Evolutionary conservation across 805 yeast genomes (phyloP).

Genomic region (Ogataea paraovalis): DNA sequence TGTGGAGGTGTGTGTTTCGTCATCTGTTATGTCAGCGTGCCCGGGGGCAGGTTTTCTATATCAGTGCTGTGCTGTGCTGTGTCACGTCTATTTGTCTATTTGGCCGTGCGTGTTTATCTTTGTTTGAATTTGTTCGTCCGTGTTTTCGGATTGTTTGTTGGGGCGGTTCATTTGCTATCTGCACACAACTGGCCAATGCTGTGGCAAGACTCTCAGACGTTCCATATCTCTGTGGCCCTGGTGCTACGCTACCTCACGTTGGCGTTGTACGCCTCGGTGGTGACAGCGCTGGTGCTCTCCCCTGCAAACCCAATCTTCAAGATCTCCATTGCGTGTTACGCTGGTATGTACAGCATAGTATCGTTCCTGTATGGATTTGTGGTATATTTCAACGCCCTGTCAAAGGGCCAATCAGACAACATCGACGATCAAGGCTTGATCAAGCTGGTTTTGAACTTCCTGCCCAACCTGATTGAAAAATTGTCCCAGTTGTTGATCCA

Average conservation of each 20-base stretch:
- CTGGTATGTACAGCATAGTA: slow-evolving; percentile 21
- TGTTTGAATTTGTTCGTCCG: background rate
- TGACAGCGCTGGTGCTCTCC: slow-evolving; percentile 15
- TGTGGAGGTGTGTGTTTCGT: no score
- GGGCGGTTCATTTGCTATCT: no score
- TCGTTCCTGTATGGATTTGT: slow-evolving; percentile 19
- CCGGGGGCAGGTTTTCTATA: no score
- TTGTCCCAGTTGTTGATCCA: slow-evolving; percentile 15
- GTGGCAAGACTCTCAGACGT: background rate
- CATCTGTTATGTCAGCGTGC: no score
- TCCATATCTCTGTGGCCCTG: slow-evolving; percentile 7
- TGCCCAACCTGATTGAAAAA: slow-evolving; percentile 23
- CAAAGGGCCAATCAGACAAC: background rate
- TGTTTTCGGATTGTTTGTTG: no score
- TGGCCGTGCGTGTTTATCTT: background rate
- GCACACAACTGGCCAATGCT: no score
- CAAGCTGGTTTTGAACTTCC: slow-evolving; percentile 14
- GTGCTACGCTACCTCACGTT: slow-evolving; percentile 16
- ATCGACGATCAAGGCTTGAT: slow-evolving; percentile 16
- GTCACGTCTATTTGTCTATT: no score
- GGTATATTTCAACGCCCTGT: slow-evolving; percentile 20
- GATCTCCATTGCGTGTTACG: slow-evolving; percentile 27
- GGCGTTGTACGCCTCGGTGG: slow-evolving; percentile 9
- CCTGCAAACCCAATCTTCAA: slow-evolving; percentile 24
- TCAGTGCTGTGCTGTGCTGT: no score